These are phyloP conservation scores for Nothophaeocryptopus gaeumannii DNA, from an alignment of 2,329 filamentous ascomycete species.

Conservation along the genomic window DNA sequence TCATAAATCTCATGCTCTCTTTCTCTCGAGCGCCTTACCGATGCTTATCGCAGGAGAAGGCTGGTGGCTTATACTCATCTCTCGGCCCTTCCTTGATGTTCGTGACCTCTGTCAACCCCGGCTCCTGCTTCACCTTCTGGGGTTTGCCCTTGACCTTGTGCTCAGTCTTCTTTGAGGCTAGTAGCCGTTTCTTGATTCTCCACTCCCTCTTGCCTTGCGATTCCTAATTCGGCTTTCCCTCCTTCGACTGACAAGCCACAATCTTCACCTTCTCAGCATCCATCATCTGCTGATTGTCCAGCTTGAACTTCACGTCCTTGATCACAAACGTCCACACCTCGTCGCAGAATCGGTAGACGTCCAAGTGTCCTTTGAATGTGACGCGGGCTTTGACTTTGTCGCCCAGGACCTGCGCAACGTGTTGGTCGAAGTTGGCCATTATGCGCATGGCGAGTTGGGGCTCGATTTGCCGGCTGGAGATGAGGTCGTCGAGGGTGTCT, in stretches of 20 bases:
- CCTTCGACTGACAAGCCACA: slow-evolving; percentile 86
- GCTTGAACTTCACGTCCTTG: slow-evolving; percentile 98
- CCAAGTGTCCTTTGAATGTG: slow-evolving; percentile 95
- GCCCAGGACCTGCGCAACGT: slow-evolving; percentile 84
- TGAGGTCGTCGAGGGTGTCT: slow-evolving; percentile 94
- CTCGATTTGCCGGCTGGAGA: slow-evolving; percentile 91
- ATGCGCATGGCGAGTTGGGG: slow-evolving; percentile 99
- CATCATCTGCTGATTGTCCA: slow-evolving; percentile 71
- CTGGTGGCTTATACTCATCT: no score
- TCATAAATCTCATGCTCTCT: no score
- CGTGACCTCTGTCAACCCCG: no score
- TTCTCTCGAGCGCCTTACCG: no score
- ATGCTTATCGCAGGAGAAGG: no score
- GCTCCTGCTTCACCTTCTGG: no score
- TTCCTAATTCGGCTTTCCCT: slow-evolving; percentile 57
- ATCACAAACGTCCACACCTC: slow-evolving; percentile 99
- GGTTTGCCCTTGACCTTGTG: no score
- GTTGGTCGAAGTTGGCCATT: slow-evolving; percentile 88
- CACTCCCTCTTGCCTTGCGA: background rate
- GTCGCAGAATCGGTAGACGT: slow-evolving; percentile 98
- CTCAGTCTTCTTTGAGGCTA: no score
- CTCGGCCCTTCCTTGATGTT: no score
- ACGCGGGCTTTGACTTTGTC: slow-evolving; percentile 89
- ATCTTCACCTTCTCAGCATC: slow-evolving; percentile 95
- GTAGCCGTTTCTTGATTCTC: background rate